Evolutionary conservation across 208 protist species (phyloP).

Genomic region (Trypanosoma lewisi): DNA sequence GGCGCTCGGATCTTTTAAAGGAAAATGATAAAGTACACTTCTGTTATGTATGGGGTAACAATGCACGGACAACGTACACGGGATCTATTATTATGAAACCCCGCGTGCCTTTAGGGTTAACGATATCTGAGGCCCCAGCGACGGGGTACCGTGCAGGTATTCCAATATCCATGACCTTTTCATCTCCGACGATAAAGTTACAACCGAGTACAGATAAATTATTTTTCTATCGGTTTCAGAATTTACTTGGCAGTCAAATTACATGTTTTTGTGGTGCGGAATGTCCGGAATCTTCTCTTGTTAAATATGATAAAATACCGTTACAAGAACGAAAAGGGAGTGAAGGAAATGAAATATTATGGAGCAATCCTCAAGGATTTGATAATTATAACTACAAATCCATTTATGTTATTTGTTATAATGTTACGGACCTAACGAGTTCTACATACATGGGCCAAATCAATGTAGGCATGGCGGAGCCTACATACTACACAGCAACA

Average conservation of each 20-base stretch:
- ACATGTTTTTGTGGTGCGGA: constrained; percentile 79
- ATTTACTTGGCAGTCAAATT: constrained; percentile 32
- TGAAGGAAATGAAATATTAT: constrained; percentile 20
- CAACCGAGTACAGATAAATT: constrained; percentile 43
- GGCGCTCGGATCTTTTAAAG: constrained; percentile 40
- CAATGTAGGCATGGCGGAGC: constrained; percentile 63
- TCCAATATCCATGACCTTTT: constrained; percentile 45
- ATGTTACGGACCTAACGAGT: neutral
- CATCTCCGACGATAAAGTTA: constrained; percentile 33
- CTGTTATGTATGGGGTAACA: constrained; percentile 68
- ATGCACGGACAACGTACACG: constrained; percentile 49
- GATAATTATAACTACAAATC: constrained; percentile 68
- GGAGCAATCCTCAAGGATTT: constrained; percentile 52
- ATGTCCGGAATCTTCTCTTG: constrained; percentile 40
- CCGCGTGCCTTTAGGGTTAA: constrained; percentile 49
- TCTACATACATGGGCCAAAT: constrained; percentile 74
- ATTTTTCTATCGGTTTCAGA: constrained; percentile 74
- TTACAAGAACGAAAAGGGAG: neutral
- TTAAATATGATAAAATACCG: constrained; percentile 29
- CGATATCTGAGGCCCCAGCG: constrained; percentile 16
- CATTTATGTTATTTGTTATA: constrained; percentile 84
- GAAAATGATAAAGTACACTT: constrained; percentile 48
- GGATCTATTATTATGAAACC: constrained; percentile 36
- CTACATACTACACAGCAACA: constrained; percentile 82
- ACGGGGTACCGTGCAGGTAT: constrained; percentile 45